Percentiles rank a stretch among this genome's conserved stretches.
These are phyloP conservation scores for Colletotrichum sp. DNA, from an alignment of 2,329 filamentous ascomycete species.

Conservation along the genomic window DNA sequence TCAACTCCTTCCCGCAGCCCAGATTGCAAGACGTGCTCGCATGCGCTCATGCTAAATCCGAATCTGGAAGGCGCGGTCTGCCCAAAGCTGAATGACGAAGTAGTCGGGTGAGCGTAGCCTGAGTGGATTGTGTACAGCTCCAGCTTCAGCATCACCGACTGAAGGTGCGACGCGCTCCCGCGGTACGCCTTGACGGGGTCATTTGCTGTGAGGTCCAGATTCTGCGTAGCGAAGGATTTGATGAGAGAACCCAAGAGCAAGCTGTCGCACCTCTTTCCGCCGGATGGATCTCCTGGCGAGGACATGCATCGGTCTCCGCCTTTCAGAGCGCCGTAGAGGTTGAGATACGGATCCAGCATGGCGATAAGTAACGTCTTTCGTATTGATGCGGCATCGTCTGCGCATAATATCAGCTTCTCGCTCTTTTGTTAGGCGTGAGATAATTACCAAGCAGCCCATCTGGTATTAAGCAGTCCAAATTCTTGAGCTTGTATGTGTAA, in stretches of 20 bases:
- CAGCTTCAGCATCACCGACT: background rate
- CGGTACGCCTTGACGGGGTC: background rate
- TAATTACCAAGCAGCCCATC: background rate
- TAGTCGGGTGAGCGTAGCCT: background rate
- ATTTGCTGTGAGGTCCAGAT: background rate
- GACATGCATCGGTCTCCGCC: conserved; percentile 1
- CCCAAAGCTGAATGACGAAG: background rate
- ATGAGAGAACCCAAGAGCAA: conserved; percentile 14
- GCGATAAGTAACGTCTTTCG: background rate
- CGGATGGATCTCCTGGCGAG: background rate
- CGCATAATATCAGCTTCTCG: background rate
- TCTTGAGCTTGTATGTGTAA: background rate
- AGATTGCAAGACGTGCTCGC: background rate
- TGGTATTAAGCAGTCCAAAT: background rate
- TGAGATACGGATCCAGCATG: background rate
- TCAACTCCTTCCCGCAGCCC: background rate
- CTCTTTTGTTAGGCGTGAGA: too few species aligned
- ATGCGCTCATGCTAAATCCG: background rate
- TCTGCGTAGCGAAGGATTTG: background rate
- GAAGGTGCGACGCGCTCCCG: background rate
- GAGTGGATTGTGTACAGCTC: conserved; percentile 10
- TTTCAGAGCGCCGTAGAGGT: background rate
- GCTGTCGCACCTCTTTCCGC: conserved; percentile 7
- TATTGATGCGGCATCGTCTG: background rate
- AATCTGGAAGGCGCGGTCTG: background rate